Evolutionary conservation across 1,284 basidiomycete genomes (phyloP).

Genomic region (Spongispora temasekensis): DNA sequence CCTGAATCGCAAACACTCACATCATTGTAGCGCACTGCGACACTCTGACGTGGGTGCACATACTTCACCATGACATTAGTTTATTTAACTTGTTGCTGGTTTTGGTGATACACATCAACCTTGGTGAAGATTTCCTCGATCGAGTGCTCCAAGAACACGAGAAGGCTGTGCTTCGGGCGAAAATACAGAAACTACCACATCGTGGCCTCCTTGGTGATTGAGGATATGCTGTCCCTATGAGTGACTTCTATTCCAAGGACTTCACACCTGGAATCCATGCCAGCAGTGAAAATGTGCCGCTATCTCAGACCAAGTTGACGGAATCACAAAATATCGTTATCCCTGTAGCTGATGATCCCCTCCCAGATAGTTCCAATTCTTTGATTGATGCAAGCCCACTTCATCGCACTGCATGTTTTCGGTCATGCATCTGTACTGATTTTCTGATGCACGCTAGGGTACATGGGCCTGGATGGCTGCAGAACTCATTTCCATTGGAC

Average conservation of each 20-base stretch:
- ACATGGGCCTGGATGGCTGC: not conserved
- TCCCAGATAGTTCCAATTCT: not conserved
- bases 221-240: not conserved
- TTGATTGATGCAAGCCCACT: not conserved
- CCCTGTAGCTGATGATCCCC: not conserved
- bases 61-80: conserved; percentile 8
- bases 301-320: not conserved
- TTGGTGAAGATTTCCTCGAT: not conserved
- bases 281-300: not conserved
- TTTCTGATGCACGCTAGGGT: not conserved
- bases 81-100: conserved; percentile 6
- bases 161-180: not conserved
- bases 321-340: not conserved
- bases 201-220: not conserved
- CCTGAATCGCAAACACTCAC: not conserved
- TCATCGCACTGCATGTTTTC: not conserved
- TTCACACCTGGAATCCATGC: not conserved
- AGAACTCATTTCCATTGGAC: not conserved
- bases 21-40: conserved; percentile 3
- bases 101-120: not conserved
- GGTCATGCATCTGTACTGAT: not conserved
- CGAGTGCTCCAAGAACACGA: not conserved
- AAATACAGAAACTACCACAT: not conserved
- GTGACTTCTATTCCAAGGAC: not conserved
- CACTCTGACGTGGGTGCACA: not conserved